Percentiles rank a stretch among this genome's conserved stretches.
Evolutionary conservation across 495 filamentous ascomycete species (phyloP).

Genomic region (Trichoderma reesei): DNA sequence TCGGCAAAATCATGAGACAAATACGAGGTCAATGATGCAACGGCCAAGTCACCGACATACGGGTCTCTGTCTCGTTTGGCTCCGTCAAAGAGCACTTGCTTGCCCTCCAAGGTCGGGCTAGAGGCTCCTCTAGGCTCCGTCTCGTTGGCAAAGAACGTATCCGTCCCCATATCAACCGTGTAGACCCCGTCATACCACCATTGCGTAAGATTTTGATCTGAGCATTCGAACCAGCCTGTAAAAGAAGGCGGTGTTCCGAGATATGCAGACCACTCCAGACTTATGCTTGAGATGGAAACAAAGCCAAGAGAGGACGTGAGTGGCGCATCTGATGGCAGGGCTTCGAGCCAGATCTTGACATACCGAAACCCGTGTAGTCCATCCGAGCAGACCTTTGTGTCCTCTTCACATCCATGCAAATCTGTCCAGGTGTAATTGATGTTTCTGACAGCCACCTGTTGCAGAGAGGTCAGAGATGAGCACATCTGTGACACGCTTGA

Average conservation of each 20-base stretch:
- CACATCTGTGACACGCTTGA: not conserved
- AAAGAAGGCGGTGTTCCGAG: slow-evolving; percentile 35
- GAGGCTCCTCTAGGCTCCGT: slow-evolving; percentile 29
- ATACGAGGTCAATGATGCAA: slow-evolving; percentile 33
- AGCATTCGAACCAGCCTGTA: slow-evolving; percentile 39
- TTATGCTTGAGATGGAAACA: slow-evolving; percentile 27
- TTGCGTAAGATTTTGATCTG: slow-evolving; percentile 35
- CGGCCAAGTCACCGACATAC: slow-evolving; percentile 39
- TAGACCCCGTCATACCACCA: slow-evolving; percentile 42
- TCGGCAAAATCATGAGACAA: slow-evolving; percentile 31
- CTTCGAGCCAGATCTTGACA: slow-evolving; percentile 34
- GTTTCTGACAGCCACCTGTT: slow-evolving; percentile 28
- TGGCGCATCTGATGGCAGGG: slow-evolving; percentile 28
- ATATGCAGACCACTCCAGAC: slow-evolving; percentile 30
- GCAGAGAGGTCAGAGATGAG: not conserved
- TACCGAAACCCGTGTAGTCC: slow-evolving; percentile 41
- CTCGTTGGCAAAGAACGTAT: slow-evolving; percentile 27
- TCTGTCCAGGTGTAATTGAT: slow-evolving; percentile 32
- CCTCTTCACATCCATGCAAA: slow-evolving; percentile 28
- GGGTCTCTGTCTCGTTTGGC: slow-evolving; percentile 41
- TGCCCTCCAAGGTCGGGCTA: slow-evolving; percentile 29
- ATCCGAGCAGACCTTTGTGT: slow-evolving; percentile 33
- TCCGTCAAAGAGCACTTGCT: slow-evolving; percentile 35
- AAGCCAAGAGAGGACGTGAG: slow-evolving; percentile 29
- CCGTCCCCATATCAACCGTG: slow-evolving; percentile 35